These are phyloP conservation scores for Salix brachista DNA, from an alignment of 345 rosid genomes.

Conservation along the genomic window DNA sequence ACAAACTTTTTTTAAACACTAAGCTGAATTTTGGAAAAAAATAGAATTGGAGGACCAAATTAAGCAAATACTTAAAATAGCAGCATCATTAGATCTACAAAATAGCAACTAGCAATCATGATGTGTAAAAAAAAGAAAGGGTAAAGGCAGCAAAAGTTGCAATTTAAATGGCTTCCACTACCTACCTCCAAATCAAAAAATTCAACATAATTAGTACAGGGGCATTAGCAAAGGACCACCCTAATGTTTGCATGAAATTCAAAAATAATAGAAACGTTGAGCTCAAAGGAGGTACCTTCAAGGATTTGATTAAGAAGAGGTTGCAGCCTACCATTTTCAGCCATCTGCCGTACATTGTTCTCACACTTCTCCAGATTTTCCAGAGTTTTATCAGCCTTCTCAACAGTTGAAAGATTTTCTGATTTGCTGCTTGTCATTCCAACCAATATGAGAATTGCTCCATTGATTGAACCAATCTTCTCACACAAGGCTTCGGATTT, in stretches of 20 bases:
- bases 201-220: neutral
- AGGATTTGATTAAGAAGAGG: constrained; percentile 82
- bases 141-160: neutral
- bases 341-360: constrained; percentile 91
- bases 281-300: constrained; percentile 50
- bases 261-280: constrained; percentile 8
- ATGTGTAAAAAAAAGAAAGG: neutral
- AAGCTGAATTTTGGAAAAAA: neutral
- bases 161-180: neutral
- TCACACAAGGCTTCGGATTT: constrained; percentile 76
- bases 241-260: constrained; percentile 7
- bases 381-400: constrained; percentile 74
- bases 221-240: neutral
- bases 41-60: neutral
- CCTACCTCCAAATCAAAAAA: neutral
- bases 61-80: neutral
- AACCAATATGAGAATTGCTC: constrained; percentile 85
- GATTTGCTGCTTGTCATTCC: constrained; percentile 93
- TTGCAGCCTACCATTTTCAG: constrained; percentile 70
- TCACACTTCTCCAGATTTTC: constrained; percentile 71
- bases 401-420: constrained; percentile 72
- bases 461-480: constrained; percentile 85
- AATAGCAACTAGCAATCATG: neutral
- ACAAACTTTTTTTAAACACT: neutral
- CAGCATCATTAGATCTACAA: neutral